phyloP scores from a whole-genome alignment of 2,329 filamentous ascomycete species.

The Dendryphion nanum region DNA sequence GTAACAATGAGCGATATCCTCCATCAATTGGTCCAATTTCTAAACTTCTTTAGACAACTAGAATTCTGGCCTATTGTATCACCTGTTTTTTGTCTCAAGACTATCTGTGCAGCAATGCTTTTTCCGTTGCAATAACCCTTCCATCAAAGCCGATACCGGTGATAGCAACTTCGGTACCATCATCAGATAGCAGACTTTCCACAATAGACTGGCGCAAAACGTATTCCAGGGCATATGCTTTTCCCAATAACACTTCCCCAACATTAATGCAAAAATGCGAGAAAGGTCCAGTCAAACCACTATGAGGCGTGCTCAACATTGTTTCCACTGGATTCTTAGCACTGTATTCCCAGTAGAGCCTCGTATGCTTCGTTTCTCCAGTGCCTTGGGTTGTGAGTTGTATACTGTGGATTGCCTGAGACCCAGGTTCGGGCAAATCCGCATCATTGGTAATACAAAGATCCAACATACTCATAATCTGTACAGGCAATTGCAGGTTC shows the following conservation, averaged over 20 bases:
- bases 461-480: too few species aligned
- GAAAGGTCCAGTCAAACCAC: conserved; percentile 34
- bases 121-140: conserved; percentile 5
- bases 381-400: neutral
- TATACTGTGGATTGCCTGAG: too few species aligned
- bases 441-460: too few species aligned
- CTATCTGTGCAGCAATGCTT: too few species aligned
- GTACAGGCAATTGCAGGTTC: too few species aligned
- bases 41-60: too few species aligned
- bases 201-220: conserved; percentile 14
- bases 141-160: conserved; percentile 32
- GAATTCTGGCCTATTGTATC: too few species aligned
- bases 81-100: too few species aligned
- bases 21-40: too few species aligned
- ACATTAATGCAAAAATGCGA: conserved; percentile 29
- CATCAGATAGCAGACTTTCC: conserved; percentile 5
- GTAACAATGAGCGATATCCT: too few species aligned
- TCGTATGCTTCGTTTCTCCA: conserved; percentile 1
- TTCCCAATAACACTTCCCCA: conserved; percentile 18
- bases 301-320: conserved; percentile 22
- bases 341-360: conserved; percentile 25
- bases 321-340: neutral
- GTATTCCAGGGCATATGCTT: conserved; percentile 31
- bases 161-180: conserved; percentile 13
- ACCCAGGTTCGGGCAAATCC: too few species aligned